Conservation (phyloP, 257 asterid species). For the Capsicum baccatum region DNA sequence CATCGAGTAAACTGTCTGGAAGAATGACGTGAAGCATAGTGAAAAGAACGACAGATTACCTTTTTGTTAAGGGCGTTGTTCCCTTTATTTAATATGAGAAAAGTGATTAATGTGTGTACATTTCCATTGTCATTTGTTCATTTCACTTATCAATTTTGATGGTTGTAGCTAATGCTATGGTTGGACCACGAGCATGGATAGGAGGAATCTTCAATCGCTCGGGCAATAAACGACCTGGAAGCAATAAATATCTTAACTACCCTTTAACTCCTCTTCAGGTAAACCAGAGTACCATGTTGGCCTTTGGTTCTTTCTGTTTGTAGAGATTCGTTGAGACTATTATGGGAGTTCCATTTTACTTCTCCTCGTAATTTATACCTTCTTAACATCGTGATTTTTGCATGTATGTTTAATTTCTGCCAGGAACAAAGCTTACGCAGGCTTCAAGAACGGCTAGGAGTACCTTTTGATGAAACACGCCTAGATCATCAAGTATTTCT, state of each 20-base stretch:
- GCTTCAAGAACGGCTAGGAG: constrained; percentile 79
- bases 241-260: constrained; percentile 58
- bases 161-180: constrained; percentile 94
- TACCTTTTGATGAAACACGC: constrained; percentile 79
- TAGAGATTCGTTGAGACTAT: constrained; percentile 17
- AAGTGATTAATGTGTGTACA: background rate
- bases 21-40: background rate
- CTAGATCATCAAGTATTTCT: constrained; percentile 75
- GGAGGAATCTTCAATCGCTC: constrained; percentile 84
- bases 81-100: background rate
- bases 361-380: background rate
- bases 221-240: constrained; percentile 63
- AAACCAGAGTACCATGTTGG: background rate
- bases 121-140: constrained; percentile 16
- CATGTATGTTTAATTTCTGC: constrained; percentile 30
- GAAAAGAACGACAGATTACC: background rate
- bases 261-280: constrained; percentile 73
- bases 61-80: background rate
- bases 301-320: background rate
- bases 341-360: background rate
- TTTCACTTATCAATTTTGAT: constrained; percentile 24
- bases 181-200: constrained; percentile 94
- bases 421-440: constrained; percentile 78
- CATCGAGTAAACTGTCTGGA: background rate
- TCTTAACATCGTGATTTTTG: constrained; percentile 27